These are phyloP conservation scores for Alternaria burnsii DNA, from an alignment of 2,329 filamentous ascomycete species.

Conservation along the genomic window DNA sequence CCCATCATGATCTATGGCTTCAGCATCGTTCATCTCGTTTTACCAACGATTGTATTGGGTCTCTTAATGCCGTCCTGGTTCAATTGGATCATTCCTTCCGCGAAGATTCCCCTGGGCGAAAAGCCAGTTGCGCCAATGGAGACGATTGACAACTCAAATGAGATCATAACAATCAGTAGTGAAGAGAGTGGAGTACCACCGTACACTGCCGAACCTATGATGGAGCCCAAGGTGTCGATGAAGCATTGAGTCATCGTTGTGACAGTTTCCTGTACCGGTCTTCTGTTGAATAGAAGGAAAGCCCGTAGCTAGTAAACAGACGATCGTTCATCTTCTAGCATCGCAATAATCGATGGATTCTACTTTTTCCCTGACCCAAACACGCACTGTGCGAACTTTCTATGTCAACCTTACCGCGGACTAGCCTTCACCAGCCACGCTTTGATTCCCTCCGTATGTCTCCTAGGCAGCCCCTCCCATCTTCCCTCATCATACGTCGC, in stretches of 20 bases:
- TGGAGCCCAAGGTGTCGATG: no score
- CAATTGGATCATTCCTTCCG: slow-evolving; percentile 3
- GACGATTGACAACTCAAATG: slow-evolving; percentile 10
- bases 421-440: slow-evolving; percentile 35
- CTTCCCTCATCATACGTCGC: slow-evolving; percentile 36
- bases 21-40: slow-evolving; percentile 23
- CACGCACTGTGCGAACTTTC: no score
- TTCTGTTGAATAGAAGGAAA: no score
- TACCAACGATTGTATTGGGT: slow-evolving; percentile 1
- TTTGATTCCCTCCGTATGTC: slow-evolving; percentile 22
- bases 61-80: not conserved
- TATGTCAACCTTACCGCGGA: slow-evolving; percentile 3
- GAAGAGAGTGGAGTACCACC: not conserved
- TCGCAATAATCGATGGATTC: no score
- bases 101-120: slow-evolving; percentile 4
- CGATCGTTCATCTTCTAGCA: not conserved
- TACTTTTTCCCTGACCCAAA: no score
- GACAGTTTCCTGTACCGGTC: no score
- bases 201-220: no score
- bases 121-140: slow-evolving; percentile 11
- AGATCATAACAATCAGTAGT: not conserved
- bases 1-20: slow-evolving; percentile 40
- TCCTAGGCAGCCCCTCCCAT: slow-evolving; percentile 29
- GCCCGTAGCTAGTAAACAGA: no score
- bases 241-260: no score